A percentile compares a stretch with the other conserved stretches of the same genome.
phyloP scores from a whole-genome alignment of 495 filamentous ascomycete genomes.

The Talaromyces borbonicus region DNA sequence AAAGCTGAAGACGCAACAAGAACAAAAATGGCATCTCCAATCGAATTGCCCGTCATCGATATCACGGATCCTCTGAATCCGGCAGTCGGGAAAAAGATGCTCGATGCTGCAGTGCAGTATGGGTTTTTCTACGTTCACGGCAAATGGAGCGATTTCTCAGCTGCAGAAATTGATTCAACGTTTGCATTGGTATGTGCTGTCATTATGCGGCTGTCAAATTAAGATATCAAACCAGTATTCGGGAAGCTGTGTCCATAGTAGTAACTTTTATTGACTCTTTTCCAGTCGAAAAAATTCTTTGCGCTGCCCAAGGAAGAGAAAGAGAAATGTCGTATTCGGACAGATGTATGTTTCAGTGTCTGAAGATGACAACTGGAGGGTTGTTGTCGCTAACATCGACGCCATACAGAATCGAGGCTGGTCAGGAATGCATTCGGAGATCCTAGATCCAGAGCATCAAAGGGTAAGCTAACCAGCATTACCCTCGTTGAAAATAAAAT shows the following conservation, averaged over 20 bases:
- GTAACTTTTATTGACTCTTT: slow-evolving; percentile 6
- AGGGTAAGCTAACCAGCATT: slow-evolving; percentile 42
- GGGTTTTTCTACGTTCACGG: slow-evolving; percentile 87
- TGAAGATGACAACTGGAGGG: no score
- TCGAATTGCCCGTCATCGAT: slow-evolving; percentile 70
- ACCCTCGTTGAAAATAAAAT: neutral
- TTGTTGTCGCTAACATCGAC: slow-evolving; percentile 6
- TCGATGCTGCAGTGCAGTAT: slow-evolving; percentile 68
- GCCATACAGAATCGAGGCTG: slow-evolving; percentile 67
- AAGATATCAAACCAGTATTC: slow-evolving; percentile 5
- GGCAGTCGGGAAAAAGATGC: slow-evolving; percentile 57
- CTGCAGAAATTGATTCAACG: slow-evolving; percentile 53
- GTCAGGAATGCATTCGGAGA: slow-evolving; percentile 82
- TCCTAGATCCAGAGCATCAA: slow-evolving; percentile 74
- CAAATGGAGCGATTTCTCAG: slow-evolving; percentile 54
- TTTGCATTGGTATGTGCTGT: slow-evolving; percentile 57
- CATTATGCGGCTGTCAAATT: neutral
- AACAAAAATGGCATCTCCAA: slow-evolving; percentile 37
- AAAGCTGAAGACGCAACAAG: slow-evolving; percentile 1
- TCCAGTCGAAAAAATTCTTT: slow-evolving; percentile 81
- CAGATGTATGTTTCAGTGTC: slow-evolving; percentile 41
- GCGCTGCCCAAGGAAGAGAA: slow-evolving; percentile 61
- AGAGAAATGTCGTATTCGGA: slow-evolving; percentile 57
- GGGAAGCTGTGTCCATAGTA: neutral
- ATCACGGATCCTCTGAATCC: slow-evolving; percentile 43